Conservation (phyloP, 2,329 filamentous ascomycete genomes). For the Bretziella fagacearum region DNA sequence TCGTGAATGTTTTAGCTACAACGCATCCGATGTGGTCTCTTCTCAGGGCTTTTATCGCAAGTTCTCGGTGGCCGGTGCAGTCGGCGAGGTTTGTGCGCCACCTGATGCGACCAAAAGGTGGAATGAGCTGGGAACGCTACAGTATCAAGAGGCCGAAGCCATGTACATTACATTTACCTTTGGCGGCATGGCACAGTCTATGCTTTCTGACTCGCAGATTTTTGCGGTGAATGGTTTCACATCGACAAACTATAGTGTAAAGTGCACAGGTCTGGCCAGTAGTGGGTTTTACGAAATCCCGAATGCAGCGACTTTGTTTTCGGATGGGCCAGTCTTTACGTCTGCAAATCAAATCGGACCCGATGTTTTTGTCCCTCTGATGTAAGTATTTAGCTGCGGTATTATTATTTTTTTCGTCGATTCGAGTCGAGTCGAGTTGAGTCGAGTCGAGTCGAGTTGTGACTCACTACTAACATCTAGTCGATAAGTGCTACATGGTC, state of each 20-base stretch:
- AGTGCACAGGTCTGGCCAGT: slow-evolving; percentile 6
- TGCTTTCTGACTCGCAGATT: background rate
- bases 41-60: slow-evolving; percentile 3
- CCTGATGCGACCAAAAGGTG: slow-evolving; percentile 5
- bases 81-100: slow-evolving; percentile 9
- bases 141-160: slow-evolving; percentile 4
- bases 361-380: slow-evolving; percentile 9
- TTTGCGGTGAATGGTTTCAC: slow-evolving; percentile 6
- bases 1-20: slow-evolving; percentile 6
- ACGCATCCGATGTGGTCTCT: slow-evolving; percentile 5
- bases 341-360: background rate
- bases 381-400: slow-evolving; percentile 2
- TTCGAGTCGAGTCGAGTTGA: background rate
- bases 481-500: slow-evolving; percentile 7
- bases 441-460: background rate
- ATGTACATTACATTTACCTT: slow-evolving; percentile 8
- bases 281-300: slow-evolving; percentile 13
- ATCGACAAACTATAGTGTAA: slow-evolving; percentile 7
- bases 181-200: background rate
- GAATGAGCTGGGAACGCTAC: slow-evolving; percentile 3
- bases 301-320: slow-evolving; percentile 3
- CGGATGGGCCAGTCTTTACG: slow-evolving; percentile 4
- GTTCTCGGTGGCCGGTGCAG: slow-evolving; percentile 1
- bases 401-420: background rate
- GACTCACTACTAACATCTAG: background rate